Percentiles rank a stretch among this genome's conserved stretches.
phyloP scores from a whole-genome alignment of 1,139 yeast genomes.

The Wickerhamiella infanticola region DNA sequence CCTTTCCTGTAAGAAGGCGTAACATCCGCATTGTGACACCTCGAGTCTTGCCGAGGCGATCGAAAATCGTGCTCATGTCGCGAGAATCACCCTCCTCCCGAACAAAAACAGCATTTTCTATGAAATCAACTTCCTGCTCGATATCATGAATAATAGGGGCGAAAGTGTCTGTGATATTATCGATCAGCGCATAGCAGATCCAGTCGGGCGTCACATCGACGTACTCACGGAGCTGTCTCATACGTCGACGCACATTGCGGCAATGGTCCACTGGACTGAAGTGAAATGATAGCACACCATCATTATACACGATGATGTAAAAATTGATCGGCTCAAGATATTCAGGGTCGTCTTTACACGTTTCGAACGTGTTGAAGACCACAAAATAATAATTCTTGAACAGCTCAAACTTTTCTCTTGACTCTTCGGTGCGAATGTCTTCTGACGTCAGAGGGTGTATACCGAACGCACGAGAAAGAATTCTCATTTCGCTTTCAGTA shows the following conservation, averaged over 20 bases:
- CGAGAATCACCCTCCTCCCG: not conserved
- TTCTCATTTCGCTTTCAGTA: slow-evolving; percentile 93
- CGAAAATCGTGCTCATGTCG: slow-evolving; percentile 34
- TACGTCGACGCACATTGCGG: slow-evolving; percentile 80
- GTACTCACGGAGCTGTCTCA: slow-evolving; percentile 76
- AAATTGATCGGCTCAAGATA: slow-evolving; percentile 78
- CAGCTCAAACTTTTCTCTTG: slow-evolving; percentile 87
- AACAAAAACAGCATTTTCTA: slow-evolving; percentile 68
- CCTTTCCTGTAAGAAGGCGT: slow-evolving; percentile 83
- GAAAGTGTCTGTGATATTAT: slow-evolving; percentile 86
- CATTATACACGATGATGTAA: slow-evolving; percentile 72
- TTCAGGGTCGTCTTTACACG: slow-evolving; percentile 26
- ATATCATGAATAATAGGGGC: slow-evolving; percentile 80
- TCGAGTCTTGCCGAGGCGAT: slow-evolving; percentile 76
- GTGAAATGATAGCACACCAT: slow-evolving; percentile 75
- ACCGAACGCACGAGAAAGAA: slow-evolving; percentile 76
- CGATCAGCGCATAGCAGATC: slow-evolving; percentile 86
- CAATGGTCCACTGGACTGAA: slow-evolving; percentile 70
- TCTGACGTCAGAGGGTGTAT: slow-evolving; percentile 94
- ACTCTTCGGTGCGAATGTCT: slow-evolving; percentile 85
- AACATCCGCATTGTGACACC: slow-evolving; percentile 83
- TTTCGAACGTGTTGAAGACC: slow-evolving; percentile 83
- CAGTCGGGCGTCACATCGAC: slow-evolving; percentile 82
- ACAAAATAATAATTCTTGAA: slow-evolving; percentile 82
- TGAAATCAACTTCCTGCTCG: slow-evolving; percentile 83